Evolutionary conservation across 2,329 filamentous ascomycete species (phyloP).

Genomic region (Ilyonectria destructans): DNA sequence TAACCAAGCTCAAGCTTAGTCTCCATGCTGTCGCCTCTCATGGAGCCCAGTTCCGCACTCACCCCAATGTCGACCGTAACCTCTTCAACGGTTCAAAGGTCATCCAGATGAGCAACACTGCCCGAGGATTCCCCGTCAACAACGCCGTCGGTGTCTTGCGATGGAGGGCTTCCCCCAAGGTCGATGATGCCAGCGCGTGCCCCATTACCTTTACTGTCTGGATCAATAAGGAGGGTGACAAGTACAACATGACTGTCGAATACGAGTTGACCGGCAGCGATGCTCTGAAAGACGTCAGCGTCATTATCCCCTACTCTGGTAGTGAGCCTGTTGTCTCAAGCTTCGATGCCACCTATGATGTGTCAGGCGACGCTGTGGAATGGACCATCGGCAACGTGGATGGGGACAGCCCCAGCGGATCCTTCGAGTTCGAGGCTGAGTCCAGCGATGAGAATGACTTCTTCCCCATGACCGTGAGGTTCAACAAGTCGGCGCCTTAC

Average conservation of each 20-base stretch:
- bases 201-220: constrained; percentile 98
- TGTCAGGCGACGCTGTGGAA: constrained; percentile 92
- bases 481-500: constrained; percentile 88
- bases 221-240: constrained; percentile 91
- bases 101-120: constrained; percentile 91
- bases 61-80: constrained; percentile 95
- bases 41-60: constrained; percentile 92
- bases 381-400: constrained; percentile 94
- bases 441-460: constrained; percentile 93
- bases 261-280: constrained; percentile 92
- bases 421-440: constrained; percentile 96
- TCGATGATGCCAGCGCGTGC: constrained; percentile 84
- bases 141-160: constrained; percentile 93
- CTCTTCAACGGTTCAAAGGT: constrained; percentile 86
- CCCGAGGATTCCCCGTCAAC: constrained; percentile 94
- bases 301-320: constrained; percentile 89
- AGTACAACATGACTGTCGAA: constrained; percentile 93
- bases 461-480: constrained; percentile 96
- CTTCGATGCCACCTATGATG: constrained; percentile 95
- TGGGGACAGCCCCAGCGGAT: constrained; percentile 85
- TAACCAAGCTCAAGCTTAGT: constrained; percentile 93
- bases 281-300: constrained; percentile 85
- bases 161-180: constrained; percentile 90
- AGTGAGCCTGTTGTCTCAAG: constrained; percentile 91
- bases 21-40: constrained; percentile 83